Evolutionary conservation across 2,329 filamentous ascomycete genomes (phyloP).

Genomic region (Chaetomium sp.): DNA sequence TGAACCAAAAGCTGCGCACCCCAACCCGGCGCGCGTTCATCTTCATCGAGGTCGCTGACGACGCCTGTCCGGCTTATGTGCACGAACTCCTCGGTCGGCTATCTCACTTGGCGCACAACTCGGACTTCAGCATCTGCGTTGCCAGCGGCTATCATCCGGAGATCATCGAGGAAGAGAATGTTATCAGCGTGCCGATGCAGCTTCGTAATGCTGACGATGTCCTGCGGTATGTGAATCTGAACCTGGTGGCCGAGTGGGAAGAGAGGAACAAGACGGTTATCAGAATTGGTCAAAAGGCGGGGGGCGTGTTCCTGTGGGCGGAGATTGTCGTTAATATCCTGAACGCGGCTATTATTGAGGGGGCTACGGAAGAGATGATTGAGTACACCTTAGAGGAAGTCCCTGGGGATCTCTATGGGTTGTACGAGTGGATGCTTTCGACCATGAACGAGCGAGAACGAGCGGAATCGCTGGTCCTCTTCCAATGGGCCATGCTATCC

Average conservation of each 20-base stretch:
- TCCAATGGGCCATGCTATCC: slow-evolving; percentile 32
- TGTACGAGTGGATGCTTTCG: slow-evolving; percentile 32
- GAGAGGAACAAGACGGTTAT: slow-evolving; percentile 26
- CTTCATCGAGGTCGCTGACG: slow-evolving; percentile 28
- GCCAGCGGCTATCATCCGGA: slow-evolving; percentile 23
- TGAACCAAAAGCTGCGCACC: slow-evolving; percentile 24
- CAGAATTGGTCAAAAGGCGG: slow-evolving; percentile 25
- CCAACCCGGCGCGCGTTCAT: slow-evolving; percentile 27
- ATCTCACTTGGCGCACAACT: slow-evolving; percentile 27
- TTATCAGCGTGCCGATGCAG: slow-evolving; percentile 26
- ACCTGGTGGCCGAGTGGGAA: slow-evolving; percentile 29
- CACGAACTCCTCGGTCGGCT: slow-evolving; percentile 26
- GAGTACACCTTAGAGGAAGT: slow-evolving; percentile 29
- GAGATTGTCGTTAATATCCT: slow-evolving; percentile 32
- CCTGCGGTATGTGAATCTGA: slow-evolving; percentile 27
- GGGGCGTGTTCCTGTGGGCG: slow-evolving; percentile 31
- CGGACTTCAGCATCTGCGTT: slow-evolving; percentile 30
- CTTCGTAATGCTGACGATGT: slow-evolving; percentile 30
- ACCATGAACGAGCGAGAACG: slow-evolving; percentile 27
- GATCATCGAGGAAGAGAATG: slow-evolving; percentile 21
- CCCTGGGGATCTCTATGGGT: slow-evolving; percentile 27
- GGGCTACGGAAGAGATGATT: slow-evolving; percentile 29
- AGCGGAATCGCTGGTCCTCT: slow-evolving; percentile 26
- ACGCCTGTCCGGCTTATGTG: slow-evolving; percentile 23
- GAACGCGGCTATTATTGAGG: slow-evolving; percentile 31